A percentile compares a stretch with the other conserved stretches of the same genome.
These are phyloP conservation scores for Puccinia horiana DNA, from an alignment of 1,284 basidiomycete genomes.

Conservation along the genomic window DNA sequence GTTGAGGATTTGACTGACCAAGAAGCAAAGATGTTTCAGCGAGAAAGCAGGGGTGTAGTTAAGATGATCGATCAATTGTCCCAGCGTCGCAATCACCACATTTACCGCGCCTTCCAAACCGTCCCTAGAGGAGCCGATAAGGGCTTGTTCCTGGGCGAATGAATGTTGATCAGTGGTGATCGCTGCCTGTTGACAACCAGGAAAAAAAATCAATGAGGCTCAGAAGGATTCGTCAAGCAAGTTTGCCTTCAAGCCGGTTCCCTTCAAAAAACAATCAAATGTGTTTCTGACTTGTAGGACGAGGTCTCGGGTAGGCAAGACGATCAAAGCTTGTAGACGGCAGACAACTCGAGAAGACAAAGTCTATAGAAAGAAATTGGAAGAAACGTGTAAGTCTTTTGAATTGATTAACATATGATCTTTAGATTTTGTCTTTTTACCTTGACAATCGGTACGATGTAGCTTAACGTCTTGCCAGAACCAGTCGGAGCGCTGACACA, in stretches of 20 bases:
- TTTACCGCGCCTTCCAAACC: conserved; percentile 76
- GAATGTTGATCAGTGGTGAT: conserved; percentile 56
- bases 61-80: conserved; percentile 89
- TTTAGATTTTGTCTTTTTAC: conserved; percentile 59
- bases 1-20: conserved; percentile 64
- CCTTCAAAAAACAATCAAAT: conserved; percentile 79
- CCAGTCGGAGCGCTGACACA: conserved; percentile 98
- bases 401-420: too few species aligned
- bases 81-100: conserved; percentile 92
- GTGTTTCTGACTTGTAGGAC: conserved; percentile 89
- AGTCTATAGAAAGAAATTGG: conserved; percentile 66
- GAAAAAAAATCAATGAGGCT: too few species aligned
- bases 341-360: conserved; percentile 74
- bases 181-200: conserved; percentile 14
- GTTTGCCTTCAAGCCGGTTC: conserved; percentile 77
- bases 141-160: conserved; percentile 56
- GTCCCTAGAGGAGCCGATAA: conserved; percentile 8
- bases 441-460: conserved; percentile 88
- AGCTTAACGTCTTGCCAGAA: conserved; percentile 93
- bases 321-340: conserved; percentile 82
- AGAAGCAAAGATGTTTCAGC: conserved; percentile 86
- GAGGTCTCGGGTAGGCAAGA: conserved; percentile 93
- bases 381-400: too few species aligned
- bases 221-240: conserved; percentile 48
- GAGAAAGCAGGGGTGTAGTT: conserved; percentile 84